Evolutionary conservation across 2,329 filamentous ascomycete species (phyloP), one percentile per base, ranked within the genome.

Genomic region (Lachnellula cervina): DNA sequence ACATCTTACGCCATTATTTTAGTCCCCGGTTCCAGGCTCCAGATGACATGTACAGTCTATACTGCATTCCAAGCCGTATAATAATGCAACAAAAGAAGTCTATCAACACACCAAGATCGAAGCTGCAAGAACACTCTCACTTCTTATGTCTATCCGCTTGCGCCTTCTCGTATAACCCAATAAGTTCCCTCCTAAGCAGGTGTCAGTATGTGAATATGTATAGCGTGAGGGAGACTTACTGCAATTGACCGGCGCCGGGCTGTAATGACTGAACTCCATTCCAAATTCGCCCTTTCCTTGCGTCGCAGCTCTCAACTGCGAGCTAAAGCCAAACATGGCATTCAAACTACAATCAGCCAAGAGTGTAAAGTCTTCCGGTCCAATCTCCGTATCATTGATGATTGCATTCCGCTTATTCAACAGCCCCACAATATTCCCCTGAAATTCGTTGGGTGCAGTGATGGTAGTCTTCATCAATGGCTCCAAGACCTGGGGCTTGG

Each of bases 241-340:
- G 94, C 72, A 97, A 72, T 70, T 97, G 92, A 66, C 84, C 83
- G 92, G 88, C 57, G 94, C 90, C 51, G 90, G 80, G 51, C 89
- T 85, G 69, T 99, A 99, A 76, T 97, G 94, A 73, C 89, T 94
- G 69, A 99, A 99, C 76, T 99, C 94, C 94, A 99, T 97, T 68
- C 83, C 88, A 71, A 97, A 99, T 77, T 99, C 94, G 68, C 94
- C 94, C 81, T 99, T 99, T 60, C 94, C 94, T 77, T 99, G 94
- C 2, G 92, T 97, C 21, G 92, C 89, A 14, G 94, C 94, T 66
- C 94, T 83, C 64, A 99, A 76, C 74, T 96, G 89, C 43, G 87
- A 89, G 68, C 87, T 92, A 77, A 99, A 97, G 61, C 94, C 94
- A 72, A 99, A 99, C 94, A 99, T 99, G 71, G 87, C 84, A 72